Evolutionary conservation across 345 rosid species (phyloP).

Genomic region (Citrus sinensis): DVS_A1.0 CM039167.1:13819501-13820000

Average conservation of each 20-base stretch:
- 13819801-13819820: slow-evolving; percentile 28
- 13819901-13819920: slow-evolving; percentile 40
- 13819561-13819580: slow-evolving; percentile 42
- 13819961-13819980: slow-evolving; percentile 33
- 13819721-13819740: slow-evolving; percentile 60
- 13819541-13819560: slow-evolving; percentile 45
- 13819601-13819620: slow-evolving; percentile 66
- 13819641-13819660: slow-evolving; percentile 56
- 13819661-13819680: slow-evolving; percentile 80
- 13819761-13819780: slow-evolving; percentile 70
- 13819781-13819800: slow-evolving; percentile 58
- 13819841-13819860: slow-evolving; percentile 46
- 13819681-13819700: slow-evolving; percentile 62
- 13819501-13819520: slow-evolving; percentile 45
- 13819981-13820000: slow-evolving; percentile 80
- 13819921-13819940: slow-evolving; percentile 24
- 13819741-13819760: slow-evolving; percentile 58
- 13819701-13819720: slow-evolving; percentile 7
- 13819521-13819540: slow-evolving; percentile 63
- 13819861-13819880: slow-evolving; percentile 50
- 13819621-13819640: slow-evolving; percentile 57
- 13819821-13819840: slow-evolving; percentile 16
- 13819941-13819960: slow-evolving; percentile 25
- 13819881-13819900: slow-evolving; percentile 45
- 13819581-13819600: slow-evolving; percentile 50